Evolutionary conservation across 2,329 filamentous ascomycete genomes (phyloP).

Genomic region (Scolecobasidium constrictum): DNA sequence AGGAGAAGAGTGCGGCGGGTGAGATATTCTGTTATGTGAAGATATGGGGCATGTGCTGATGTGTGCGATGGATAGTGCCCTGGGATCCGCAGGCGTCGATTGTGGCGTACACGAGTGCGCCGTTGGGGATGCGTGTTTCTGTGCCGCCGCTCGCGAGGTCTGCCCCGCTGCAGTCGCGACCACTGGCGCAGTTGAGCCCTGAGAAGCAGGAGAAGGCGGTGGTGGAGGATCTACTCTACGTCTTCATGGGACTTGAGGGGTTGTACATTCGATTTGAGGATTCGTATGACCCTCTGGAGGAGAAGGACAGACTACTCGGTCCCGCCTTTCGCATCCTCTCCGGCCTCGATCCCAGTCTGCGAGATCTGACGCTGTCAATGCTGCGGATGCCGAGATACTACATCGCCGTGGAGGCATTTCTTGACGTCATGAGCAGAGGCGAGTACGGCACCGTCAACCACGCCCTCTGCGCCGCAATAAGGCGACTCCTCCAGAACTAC

Average conservation of each 20-base stretch:
- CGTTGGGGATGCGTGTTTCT: slow-evolving; percentile 59
- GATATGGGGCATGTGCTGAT: neutral
- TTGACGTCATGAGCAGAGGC: slow-evolving; percentile 86
- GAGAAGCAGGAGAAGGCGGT: slow-evolving; percentile 79
- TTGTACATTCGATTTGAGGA: slow-evolving; percentile 86
- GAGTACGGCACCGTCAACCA: slow-evolving; percentile 94
- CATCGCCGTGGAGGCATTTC: slow-evolving; percentile 78
- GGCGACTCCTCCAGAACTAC: slow-evolving; percentile 87
- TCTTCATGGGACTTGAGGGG: slow-evolving; percentile 98
- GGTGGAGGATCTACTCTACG: slow-evolving; percentile 82
- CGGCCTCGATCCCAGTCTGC: slow-evolving; percentile 81
- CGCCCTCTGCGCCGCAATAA: slow-evolving; percentile 87
- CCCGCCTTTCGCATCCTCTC: slow-evolving; percentile 69
- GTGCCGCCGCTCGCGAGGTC: slow-evolving; percentile 51
- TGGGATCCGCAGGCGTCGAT: slow-evolving; percentile 79
- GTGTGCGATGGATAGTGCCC: neutral
- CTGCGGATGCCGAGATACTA: slow-evolving; percentile 92
- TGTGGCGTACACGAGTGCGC: slow-evolving; percentile 57
- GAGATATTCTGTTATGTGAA: slow-evolving; percentile 15
- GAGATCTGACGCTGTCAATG: slow-evolving; percentile 80
- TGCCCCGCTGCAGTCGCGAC: slow-evolving; percentile 59
- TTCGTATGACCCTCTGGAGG: slow-evolving; percentile 69
- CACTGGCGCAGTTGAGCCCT: slow-evolving; percentile 61
- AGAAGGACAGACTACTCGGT: slow-evolving; percentile 77
- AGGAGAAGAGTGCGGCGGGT: slow-evolving; percentile 11